These are phyloP conservation scores for Fomitopsis betulina DNA, from an alignment of 1,284 basidiomycete species.

Conservation along the genomic window DNA sequence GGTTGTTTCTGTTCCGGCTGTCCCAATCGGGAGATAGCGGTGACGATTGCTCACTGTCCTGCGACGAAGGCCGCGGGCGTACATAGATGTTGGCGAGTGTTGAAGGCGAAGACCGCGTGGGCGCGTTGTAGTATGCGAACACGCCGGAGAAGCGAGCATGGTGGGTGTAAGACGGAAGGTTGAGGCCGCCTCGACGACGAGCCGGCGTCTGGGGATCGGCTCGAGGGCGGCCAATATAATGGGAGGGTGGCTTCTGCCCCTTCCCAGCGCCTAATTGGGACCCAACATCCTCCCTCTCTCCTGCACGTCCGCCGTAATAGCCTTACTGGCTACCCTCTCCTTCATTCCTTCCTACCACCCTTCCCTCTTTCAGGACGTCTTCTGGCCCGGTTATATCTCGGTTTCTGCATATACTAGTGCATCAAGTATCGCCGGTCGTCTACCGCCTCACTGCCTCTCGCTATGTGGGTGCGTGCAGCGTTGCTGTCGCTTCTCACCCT, in stretches of 20 bases:
- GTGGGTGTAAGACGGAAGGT: constrained; percentile 6
- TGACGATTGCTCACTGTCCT: neutral
- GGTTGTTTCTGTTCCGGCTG: neutral
- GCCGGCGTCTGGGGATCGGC: constrained; percentile 20
- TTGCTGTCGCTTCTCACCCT: constrained; percentile 26
- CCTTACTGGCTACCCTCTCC: constrained; percentile 11
- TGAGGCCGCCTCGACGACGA: constrained; percentile 7
- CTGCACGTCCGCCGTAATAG: constrained; percentile 15
- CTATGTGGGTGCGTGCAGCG: constrained; percentile 28
- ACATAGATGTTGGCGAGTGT: neutral
- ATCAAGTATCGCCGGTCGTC: constrained; percentile 2
- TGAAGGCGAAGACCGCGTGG: neutral
- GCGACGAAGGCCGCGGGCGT: neutral
- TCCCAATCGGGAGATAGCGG: neutral
- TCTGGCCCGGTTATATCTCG: neutral
- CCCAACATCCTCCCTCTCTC: constrained; percentile 14
- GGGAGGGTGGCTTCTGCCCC: constrained; percentile 15
- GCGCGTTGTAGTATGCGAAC: neutral
- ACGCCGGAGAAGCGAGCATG: neutral
- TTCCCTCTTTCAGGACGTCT: constrained; percentile 1
- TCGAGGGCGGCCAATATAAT: constrained; percentile 25
- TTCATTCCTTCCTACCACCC: constrained; percentile 19
- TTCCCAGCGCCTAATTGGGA: constrained; percentile 19
- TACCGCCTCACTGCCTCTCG: constrained; percentile 12
- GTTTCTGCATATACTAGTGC: constrained; percentile 4